Conservation (phyloP, 2,329 filamentous ascomycete genomes). For the Fusarium heterosporum region DNA sequence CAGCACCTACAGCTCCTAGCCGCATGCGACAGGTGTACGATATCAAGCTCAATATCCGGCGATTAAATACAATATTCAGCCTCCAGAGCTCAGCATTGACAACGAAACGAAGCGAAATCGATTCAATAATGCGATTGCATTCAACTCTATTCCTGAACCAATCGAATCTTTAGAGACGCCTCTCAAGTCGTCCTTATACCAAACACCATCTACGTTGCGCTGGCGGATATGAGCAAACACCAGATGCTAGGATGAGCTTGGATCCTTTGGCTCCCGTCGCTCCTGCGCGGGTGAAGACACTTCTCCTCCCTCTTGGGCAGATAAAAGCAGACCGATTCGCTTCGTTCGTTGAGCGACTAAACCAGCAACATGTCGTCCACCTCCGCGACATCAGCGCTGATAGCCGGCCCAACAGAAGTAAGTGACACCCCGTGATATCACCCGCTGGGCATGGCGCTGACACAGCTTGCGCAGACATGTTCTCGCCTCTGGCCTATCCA, state of each 20-base stretch:
- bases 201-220: slow-evolving; percentile 35
- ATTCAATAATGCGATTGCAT: slow-evolving; percentile 35
- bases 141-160: background rate
- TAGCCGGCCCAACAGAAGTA: slow-evolving; percentile 87
- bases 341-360: slow-evolving; percentile 81
- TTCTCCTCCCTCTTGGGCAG: slow-evolving; percentile 86
- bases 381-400: slow-evolving; percentile 89
- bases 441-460: slow-evolving; percentile 35
- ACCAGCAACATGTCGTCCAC: slow-evolving; percentile 82
- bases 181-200: slow-evolving; percentile 29
- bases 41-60: slow-evolving; percentile 35
- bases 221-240: slow-evolving; percentile 48
- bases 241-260: slow-evolving; percentile 78
- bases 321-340: slow-evolving; percentile 86
- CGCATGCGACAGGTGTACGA: slow-evolving; percentile 48
- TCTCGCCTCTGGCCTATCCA: slow-evolving; percentile 90
- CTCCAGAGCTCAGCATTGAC: slow-evolving; percentile 13
- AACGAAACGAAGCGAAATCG: slow-evolving; percentile 8
- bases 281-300: slow-evolving; percentile 88
- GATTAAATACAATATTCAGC: slow-evolving; percentile 17
- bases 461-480: slow-evolving; percentile 75
- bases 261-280: slow-evolving; percentile 92
- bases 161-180: slow-evolving; percentile 27
- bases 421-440: slow-evolving; percentile 26
- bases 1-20: slow-evolving; percentile 43